Evolutionary conservation across 352 stramenopile species (phyloP).

Genomic region (Phytophthora foliorum): DNA sequence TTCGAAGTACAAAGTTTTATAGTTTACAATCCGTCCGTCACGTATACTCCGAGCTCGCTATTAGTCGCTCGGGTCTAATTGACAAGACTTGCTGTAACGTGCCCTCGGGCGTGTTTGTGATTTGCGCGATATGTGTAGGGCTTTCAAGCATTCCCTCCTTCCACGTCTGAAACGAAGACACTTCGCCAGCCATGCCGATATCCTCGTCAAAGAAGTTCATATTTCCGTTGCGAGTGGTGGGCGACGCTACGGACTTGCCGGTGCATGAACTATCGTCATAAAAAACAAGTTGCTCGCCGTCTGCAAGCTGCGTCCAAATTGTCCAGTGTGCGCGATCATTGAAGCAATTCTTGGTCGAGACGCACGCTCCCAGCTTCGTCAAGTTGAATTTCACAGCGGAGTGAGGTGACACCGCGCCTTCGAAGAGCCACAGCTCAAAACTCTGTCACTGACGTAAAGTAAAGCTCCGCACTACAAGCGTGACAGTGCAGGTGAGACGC

Average conservation of each 20-base stretch:
- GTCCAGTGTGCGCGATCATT: not conserved
- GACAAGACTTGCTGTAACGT: not conserved
- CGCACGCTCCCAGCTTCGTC: constrained; percentile 1
- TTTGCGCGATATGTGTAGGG: not conserved
- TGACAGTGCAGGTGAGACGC: not conserved
- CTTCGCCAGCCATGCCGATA: constrained; percentile 3
- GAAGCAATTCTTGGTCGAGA: constrained; percentile 5
- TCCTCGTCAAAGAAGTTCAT: constrained; percentile 5
- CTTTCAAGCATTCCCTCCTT: not conserved
- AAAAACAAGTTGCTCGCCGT: not conserved
- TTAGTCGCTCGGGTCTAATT: not conserved
- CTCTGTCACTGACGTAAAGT: not conserved
- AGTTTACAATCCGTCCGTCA: not conserved
- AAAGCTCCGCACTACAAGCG: not conserved
- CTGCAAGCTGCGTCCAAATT: not conserved
- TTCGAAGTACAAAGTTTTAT: too few species aligned
- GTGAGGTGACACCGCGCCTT: not conserved
- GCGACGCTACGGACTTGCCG: not conserved
- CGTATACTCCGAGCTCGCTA: not conserved
- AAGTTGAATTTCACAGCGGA: constrained; percentile 9
- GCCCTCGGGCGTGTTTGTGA: not conserved
- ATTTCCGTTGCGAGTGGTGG: not conserved
- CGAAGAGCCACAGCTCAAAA: constrained; percentile 5
- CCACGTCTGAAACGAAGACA: not conserved
- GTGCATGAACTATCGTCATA: not conserved